Conservation (phyloP, 805 yeast species). For the Wickerhamiella australiensis region DNA sequence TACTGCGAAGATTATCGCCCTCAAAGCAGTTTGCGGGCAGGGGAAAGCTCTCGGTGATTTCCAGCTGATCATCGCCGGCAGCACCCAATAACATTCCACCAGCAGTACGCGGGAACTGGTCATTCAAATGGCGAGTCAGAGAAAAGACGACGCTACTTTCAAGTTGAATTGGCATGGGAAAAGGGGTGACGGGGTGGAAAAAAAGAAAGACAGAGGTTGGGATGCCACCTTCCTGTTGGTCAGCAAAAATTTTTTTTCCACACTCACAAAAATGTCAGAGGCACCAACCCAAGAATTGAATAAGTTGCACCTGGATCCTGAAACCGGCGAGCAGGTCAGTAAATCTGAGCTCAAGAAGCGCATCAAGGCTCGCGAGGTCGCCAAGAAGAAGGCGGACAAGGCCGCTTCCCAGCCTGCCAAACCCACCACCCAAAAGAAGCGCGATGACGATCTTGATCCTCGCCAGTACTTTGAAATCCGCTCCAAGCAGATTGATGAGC, state of each 20-base stretch:
- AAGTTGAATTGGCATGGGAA: conserved; percentile 13
- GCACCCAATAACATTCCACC: conserved; percentile 24
- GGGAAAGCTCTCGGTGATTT: conserved; percentile 38
- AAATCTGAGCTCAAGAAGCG: conserved; percentile 93
- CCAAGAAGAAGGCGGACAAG: conserved; percentile 88
- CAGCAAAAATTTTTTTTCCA: not conserved
- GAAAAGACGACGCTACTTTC: conserved; percentile 22
- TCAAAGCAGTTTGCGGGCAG: conserved; percentile 45
- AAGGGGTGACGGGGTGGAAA: not conserved
- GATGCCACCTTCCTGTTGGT: not conserved
- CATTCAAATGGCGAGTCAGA: conserved; percentile 22
- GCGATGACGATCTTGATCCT: conserved; percentile 75
- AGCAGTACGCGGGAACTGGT: conserved; percentile 21
- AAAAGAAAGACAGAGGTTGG: not conserved
- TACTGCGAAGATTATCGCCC: conserved; percentile 49
- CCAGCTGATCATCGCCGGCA: conserved; percentile 15
- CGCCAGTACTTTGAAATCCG: conserved; percentile 87
- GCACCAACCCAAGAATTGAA: conserved; percentile 57
- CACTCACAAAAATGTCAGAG: conserved; percentile 27
- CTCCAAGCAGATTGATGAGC: conserved; percentile 74
- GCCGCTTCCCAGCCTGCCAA: conserved; percentile 37
- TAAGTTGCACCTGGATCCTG: conserved; percentile 63
- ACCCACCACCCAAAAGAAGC: conserved; percentile 36
- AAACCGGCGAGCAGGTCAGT: conserved; percentile 92
- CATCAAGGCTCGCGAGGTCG: conserved; percentile 75